Conservation (phyloP, 2,329 filamentous ascomycete genomes). For the Pseudogymnoascus sp. region DNA sequence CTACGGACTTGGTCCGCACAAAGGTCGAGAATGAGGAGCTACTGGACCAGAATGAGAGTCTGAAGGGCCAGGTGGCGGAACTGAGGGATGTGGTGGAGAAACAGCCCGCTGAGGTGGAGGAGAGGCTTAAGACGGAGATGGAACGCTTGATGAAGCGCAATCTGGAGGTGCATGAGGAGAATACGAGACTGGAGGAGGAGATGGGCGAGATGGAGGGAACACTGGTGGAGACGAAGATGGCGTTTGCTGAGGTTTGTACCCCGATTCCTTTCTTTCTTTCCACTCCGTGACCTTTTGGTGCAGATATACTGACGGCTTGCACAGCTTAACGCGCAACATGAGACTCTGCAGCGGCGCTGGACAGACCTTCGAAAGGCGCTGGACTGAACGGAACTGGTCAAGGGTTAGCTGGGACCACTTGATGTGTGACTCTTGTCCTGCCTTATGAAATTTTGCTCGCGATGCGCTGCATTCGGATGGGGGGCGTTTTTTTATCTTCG, state of each 20-base stretch:
- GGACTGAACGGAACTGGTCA: constrained; percentile 21
- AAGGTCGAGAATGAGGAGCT: constrained; percentile 92
- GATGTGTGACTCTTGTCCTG: background rate
- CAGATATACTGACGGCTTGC: constrained; percentile 15
- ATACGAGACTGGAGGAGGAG: constrained; percentile 78
- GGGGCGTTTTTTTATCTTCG: background rate
- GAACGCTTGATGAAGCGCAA: constrained; percentile 89
- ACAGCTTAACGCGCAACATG: constrained; percentile 65
- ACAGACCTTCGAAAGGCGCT: constrained; percentile 58
- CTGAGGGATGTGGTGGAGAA: constrained; percentile 79
- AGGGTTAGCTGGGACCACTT: background rate
- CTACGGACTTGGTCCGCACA: constrained; percentile 81
- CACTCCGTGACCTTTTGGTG: background rate
- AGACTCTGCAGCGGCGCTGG: constrained; percentile 69
- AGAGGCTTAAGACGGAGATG: constrained; percentile 72
- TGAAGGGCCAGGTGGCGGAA: constrained; percentile 78
- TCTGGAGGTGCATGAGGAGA: constrained; percentile 88
- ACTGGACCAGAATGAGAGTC: constrained; percentile 78
- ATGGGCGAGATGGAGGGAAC: constrained; percentile 87
- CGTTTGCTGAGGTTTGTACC: constrained; percentile 77
- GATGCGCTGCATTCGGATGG: background rate
- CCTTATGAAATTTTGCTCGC: background rate
- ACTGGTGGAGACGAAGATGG: constrained; percentile 89
- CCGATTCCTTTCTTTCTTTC: background rate
- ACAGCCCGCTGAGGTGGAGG: constrained; percentile 83